Evolutionary conservation across 2,329 filamentous ascomycete genomes (phyloP).

Genomic region (Fusarium hainanense): DNA sequence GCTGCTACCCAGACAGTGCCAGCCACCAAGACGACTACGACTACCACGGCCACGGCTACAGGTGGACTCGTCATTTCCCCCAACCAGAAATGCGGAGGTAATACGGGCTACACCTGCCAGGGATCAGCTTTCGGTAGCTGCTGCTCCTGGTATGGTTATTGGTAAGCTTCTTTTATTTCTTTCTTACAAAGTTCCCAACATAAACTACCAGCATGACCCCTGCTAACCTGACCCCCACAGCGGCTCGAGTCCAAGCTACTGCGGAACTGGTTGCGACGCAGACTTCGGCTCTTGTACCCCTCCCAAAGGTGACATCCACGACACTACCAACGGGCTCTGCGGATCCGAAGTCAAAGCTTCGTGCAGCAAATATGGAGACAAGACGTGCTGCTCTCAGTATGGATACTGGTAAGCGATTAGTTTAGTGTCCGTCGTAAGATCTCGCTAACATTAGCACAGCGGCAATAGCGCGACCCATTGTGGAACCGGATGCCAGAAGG

Average conservation of each 20-base stretch:
- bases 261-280: constrained; percentile 53
- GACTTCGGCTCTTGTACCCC: constrained; percentile 51
- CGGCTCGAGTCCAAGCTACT: constrained; percentile 49
- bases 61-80: constrained; percentile 45
- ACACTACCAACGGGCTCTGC: constrained; percentile 54
- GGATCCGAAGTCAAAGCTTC: constrained; percentile 48
- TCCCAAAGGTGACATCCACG: constrained; percentile 33
- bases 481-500: constrained; percentile 49
- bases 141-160: constrained; percentile 56
- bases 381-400: constrained; percentile 52
- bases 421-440: background rate
- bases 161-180: constrained; percentile 44
- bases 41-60: constrained; percentile 32
- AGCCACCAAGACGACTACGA: constrained; percentile 23
- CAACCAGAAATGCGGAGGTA: constrained; percentile 53
- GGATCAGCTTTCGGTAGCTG: constrained; percentile 53
- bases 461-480: constrained; percentile 47
- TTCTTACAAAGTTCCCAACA: background rate
- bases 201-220: background rate
- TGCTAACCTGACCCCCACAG: constrained; percentile 44
- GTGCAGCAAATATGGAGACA: constrained; percentile 48
- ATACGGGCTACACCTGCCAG: constrained; percentile 51
- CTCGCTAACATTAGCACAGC: constrained; percentile 35
- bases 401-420: constrained; percentile 50
- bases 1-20: constrained; percentile 24